These are phyloP conservation scores for Metarhizium guizhouense DNA, from an alignment of 2,329 filamentous ascomycete species.

Conservation along the genomic window DNA sequence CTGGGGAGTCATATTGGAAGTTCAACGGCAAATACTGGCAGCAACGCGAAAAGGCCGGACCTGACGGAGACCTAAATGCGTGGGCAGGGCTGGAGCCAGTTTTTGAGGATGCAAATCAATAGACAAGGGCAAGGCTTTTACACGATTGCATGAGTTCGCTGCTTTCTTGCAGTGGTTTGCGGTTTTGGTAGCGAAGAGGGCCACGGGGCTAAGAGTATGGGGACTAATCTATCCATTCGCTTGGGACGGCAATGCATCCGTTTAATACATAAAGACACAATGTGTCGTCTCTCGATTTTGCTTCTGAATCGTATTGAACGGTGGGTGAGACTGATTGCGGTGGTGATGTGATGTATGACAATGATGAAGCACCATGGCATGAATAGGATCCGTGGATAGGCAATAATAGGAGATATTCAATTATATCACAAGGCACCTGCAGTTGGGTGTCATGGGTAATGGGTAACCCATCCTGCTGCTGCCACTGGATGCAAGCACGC, in stretches of 20 bases:
- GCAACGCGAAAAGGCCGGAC: constrained; percentile 55
- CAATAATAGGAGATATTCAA: too few relatives aligned
- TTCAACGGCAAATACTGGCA: constrained; percentile 88
- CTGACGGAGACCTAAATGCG: constrained; percentile 42
- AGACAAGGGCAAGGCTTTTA: constrained; percentile 1
- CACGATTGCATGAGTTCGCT: not conserved
- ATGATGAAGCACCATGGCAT: not conserved
- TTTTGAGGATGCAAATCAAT: constrained; percentile 35
- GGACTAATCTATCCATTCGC: not conserved
- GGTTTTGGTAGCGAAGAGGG: not conserved
- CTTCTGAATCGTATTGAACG: not conserved
- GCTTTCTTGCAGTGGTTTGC: not conserved
- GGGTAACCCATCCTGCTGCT: too few relatives aligned
- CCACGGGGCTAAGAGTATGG: not conserved
- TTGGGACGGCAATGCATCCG: not conserved
- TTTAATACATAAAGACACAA: not conserved
- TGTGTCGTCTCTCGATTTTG: not conserved
- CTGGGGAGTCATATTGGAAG: constrained; percentile 84
- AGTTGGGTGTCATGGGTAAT: too few relatives aligned
- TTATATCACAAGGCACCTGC: too few relatives aligned
- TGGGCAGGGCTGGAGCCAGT: constrained; percentile 74
- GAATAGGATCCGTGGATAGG: too few relatives aligned
- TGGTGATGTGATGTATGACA: not conserved
- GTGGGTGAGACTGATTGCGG: too few relatives aligned
- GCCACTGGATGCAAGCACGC: too few relatives aligned